A percentile compares a stretch with the other conserved stretches of the same genome.
Conservation (phyloP, 2,329 filamentous ascomycete species). For the Fusarium foetens region DNA sequence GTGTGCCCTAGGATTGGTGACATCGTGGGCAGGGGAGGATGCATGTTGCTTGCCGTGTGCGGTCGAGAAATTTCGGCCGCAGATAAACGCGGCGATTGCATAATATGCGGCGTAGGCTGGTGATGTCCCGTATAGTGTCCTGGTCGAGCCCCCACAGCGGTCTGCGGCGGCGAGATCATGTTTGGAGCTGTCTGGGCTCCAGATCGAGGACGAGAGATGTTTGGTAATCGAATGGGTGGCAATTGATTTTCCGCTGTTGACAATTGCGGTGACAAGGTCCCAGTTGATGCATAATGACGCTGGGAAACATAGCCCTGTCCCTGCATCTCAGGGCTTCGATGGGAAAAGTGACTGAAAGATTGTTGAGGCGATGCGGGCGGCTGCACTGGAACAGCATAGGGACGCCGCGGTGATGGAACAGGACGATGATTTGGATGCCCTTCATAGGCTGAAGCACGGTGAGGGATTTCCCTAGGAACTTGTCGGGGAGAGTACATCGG, state of each 20-base stretch:
- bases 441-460: not conserved
- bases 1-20: not conserved
- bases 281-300: not conserved
- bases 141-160: not conserved
- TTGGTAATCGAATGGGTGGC: not conserved
- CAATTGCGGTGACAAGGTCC: not conserved
- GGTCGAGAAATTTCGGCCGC: not conserved
- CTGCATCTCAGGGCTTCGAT: not conserved
- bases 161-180: constrained; percentile 2
- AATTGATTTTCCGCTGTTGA: not conserved
- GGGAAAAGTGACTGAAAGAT: not conserved
- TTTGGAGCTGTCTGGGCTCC: not conserved
- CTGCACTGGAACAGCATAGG: not conserved
- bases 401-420: not conserved
- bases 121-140: not conserved
- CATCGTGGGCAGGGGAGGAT: not conserved
- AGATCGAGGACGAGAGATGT: not conserved
- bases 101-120: not conserved
- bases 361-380: not conserved
- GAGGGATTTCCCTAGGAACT: not conserved
- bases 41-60: not conserved
- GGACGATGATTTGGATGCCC: not conserved
- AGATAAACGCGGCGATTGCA: not conserved
- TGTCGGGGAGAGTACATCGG: not conserved
- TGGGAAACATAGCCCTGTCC: not conserved